phyloP scores from a whole-genome alignment of 2,329 filamentous ascomycete genomes.

The Trichoderma citrinoviride region DNA sequence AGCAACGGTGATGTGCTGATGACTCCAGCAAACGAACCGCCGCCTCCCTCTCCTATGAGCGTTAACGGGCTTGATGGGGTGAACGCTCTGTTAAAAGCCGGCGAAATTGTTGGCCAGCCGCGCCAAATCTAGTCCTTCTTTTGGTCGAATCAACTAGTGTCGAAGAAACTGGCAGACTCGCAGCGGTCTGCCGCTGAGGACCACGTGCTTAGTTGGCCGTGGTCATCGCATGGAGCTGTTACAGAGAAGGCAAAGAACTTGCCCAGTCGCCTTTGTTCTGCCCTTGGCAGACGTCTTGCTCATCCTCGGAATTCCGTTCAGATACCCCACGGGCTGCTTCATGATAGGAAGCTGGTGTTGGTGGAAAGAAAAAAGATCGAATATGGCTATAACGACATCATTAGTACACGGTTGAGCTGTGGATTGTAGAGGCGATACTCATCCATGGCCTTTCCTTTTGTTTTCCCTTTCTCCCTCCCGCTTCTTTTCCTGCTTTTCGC shows the following conservation, averaged over 20 bases:
- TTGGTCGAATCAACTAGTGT: not conserved
- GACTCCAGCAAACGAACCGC: slow-evolving; percentile 28
- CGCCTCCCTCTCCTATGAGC: slow-evolving; percentile 25
- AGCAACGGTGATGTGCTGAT: slow-evolving; percentile 35
- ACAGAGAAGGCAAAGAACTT: not conserved
- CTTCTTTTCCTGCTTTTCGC: not conserved
- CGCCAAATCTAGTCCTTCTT: not conserved
- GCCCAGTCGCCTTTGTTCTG: not conserved
- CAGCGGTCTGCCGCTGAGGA: not conserved
- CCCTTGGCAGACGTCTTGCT: slow-evolving; percentile 18
- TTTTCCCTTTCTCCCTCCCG: not conserved
- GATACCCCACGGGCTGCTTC: not conserved
- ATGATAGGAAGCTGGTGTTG: slow-evolving; percentile 1
- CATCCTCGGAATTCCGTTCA: slow-evolving; percentile 13
- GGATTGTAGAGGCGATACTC: not conserved
- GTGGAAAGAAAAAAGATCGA: not conserved
- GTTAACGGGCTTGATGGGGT: slow-evolving; percentile 52
- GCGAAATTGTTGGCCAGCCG: slow-evolving; percentile 56
- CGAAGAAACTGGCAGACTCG: not conserved
- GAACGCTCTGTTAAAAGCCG: slow-evolving; percentile 56
- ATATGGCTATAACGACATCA: not conserved
- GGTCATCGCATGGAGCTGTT: not conserved
- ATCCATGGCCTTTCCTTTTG: not conserved
- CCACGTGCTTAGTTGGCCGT: not conserved
- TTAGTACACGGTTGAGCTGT: too few relatives aligned